Evolutionary conservation across 2,329 filamentous ascomycete genomes (phyloP).

Genomic region (Alternaria sp.): DNA sequence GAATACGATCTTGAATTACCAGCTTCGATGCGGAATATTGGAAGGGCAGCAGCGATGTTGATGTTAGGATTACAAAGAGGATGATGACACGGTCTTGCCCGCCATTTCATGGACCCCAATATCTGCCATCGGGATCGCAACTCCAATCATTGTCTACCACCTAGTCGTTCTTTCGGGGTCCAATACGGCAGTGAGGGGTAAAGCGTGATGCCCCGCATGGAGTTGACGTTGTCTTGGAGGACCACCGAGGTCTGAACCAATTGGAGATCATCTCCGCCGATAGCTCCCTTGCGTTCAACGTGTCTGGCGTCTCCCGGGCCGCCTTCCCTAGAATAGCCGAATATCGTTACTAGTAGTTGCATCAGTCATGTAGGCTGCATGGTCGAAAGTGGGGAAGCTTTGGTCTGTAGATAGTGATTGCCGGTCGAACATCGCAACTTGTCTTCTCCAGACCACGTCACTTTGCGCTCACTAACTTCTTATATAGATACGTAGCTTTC

Average conservation of each 20-base stretch:
- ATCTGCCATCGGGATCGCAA: conserved; percentile 5
- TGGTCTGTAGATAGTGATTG: neutral
- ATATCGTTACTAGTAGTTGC: conserved; percentile 5
- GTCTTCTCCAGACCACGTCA: neutral
- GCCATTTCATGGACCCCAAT: conserved; percentile 1
- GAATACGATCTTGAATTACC: neutral
- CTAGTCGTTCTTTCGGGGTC: conserved; percentile 12
- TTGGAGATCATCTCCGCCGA: conserved; percentile 18
- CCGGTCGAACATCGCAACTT: neutral
- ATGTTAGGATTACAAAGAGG: conserved; percentile 3
- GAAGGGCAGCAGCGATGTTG: conserved; percentile 8
- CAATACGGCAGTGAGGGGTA: conserved; percentile 30
- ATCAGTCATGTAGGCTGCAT: conserved; percentile 18
- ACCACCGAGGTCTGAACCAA: conserved; percentile 26
- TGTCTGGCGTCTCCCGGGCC: conserved; percentile 6
- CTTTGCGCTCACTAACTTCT: neutral
- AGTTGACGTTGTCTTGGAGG: conserved; percentile 22
- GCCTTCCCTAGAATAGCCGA: conserved; percentile 18
- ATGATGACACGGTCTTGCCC: neutral
- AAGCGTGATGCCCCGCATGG: conserved; percentile 19
- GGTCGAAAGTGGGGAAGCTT: conserved; percentile 32
- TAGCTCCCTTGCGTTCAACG: neutral
- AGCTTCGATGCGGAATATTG: neutral
- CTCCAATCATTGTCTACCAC: conserved; percentile 16
- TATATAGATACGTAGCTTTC: neutral